These are phyloP conservation scores for Chrysosphaeria jannelii DNA, from an alignment of 2,329 filamentous ascomycete species.

Conservation along the genomic window DNA sequence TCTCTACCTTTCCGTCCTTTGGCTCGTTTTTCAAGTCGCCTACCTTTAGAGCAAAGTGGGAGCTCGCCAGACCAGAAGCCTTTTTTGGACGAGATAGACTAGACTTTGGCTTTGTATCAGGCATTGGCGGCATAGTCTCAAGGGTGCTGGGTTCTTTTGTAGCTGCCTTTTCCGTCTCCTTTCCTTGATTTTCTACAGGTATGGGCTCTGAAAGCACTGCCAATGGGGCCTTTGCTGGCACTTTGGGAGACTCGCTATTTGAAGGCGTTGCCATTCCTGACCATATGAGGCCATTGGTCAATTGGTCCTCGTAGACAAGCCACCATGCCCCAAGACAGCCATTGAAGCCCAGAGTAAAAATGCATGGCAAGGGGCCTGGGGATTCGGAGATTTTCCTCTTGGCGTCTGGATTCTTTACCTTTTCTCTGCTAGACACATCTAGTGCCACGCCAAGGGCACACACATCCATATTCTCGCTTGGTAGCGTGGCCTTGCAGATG, in stretches of 20 bases:
- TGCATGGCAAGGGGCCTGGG: constrained; percentile 47
- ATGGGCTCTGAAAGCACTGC: constrained; percentile 6
- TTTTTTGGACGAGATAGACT: no score
- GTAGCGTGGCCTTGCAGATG: no score
- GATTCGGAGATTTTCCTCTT: constrained; percentile 54
- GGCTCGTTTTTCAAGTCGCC: no score
- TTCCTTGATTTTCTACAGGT: constrained; percentile 10
- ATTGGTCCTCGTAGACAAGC: constrained; percentile 68
- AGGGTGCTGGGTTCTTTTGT: no score
- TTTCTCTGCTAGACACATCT: constrained; percentile 60
- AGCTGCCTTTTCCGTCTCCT: no score
- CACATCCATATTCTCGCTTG: no score
- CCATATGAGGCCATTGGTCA: constrained; percentile 43
- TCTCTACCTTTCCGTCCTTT: no score
- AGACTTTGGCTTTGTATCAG: no score
- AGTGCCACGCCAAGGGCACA: constrained; percentile 54
- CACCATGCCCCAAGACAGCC: constrained; percentile 70
- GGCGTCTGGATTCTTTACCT: constrained; percentile 46
- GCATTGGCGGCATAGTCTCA: constrained; percentile 3
- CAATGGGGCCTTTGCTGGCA: constrained; percentile 6
- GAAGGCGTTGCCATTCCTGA: constrained; percentile 29
- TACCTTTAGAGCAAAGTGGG: no score
- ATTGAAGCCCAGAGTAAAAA: constrained; percentile 70
- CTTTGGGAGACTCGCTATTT: constrained; percentile 4
- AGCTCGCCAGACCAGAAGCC: no score